Conservation (phyloP, 2,329 filamentous ascomycete genomes). For the Exophiala aquamarina region DNA sequence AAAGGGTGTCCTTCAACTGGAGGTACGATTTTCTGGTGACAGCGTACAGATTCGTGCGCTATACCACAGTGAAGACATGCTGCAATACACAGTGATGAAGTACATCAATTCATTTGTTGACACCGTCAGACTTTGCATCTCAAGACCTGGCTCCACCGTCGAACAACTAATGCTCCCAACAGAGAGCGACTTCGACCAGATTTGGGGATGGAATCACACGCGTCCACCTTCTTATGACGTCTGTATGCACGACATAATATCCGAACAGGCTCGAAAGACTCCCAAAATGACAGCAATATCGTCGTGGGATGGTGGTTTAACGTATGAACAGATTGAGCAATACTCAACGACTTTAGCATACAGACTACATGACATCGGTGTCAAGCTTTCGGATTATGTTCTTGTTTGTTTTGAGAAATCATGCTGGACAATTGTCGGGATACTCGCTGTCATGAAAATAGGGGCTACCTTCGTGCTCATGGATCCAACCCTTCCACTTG, state of each 20-base stretch:
- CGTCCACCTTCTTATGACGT: slow-evolving; percentile 23
- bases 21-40: slow-evolving; percentile 30
- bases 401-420: slow-evolving; percentile 46
- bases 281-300: slow-evolving; percentile 31
- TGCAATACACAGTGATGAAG: slow-evolving; percentile 43
- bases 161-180: slow-evolving; percentile 35
- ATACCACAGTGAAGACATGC: slow-evolving; percentile 44
- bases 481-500: slow-evolving; percentile 41
- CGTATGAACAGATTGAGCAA: slow-evolving; percentile 37
- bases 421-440: slow-evolving; percentile 42
- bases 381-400: slow-evolving; percentile 41
- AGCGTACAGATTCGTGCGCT: slow-evolving; percentile 39
- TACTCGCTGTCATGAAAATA: slow-evolving; percentile 42
- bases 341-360: slow-evolving; percentile 36
- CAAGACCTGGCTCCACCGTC: slow-evolving; percentile 32
- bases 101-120: slow-evolving; percentile 47
- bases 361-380: slow-evolving; percentile 37
- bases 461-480: slow-evolving; percentile 44
- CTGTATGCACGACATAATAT: slow-evolving; percentile 24
- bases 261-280: slow-evolving; percentile 8
- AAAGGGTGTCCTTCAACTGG: slow-evolving; percentile 36
- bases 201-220: slow-evolving; percentile 29
- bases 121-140: slow-evolving; percentile 37
- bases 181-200: slow-evolving; percentile 21
- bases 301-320: slow-evolving; percentile 42